Conservation (phyloP, 2,329 filamentous ascomycete genomes). For the Scorias spongiosa region DNA sequence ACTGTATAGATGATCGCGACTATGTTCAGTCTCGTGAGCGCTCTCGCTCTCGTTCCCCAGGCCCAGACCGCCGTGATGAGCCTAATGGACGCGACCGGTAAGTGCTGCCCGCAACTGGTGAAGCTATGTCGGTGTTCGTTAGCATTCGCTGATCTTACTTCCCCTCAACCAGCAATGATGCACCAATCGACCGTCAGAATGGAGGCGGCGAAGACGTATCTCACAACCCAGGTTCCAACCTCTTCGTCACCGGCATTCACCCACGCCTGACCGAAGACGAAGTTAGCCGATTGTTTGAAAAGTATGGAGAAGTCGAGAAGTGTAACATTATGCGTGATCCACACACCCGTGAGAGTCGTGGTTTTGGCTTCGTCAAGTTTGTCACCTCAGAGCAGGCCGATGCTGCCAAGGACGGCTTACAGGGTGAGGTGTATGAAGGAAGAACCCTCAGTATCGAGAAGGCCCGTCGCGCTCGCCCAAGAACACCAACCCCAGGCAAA, state of each 20-base stretch:
- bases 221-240: constrained; percentile 87
- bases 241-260: constrained; percentile 97
- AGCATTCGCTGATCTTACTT: constrained; percentile 2
- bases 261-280: constrained; percentile 80
- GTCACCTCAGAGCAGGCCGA: constrained; percentile 87
- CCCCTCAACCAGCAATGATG: constrained; percentile 24
- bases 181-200: constrained; percentile 28
- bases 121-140: constrained; percentile 1
- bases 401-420: constrained; percentile 87
- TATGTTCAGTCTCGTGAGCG: constrained; percentile 45
- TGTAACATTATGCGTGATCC: constrained; percentile 99
- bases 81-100: constrained; percentile 40
- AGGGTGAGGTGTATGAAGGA: constrained; percentile 89
- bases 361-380: constrained; percentile 99
- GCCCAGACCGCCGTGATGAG: constrained; percentile 43
- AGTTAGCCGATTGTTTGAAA: constrained; percentile 90
- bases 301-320: constrained; percentile 97
- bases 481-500: constrained; percentile 93
- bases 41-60: constrained; percentile 36
- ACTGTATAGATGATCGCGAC: constrained; percentile 38
- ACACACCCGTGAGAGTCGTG: constrained; percentile 94
- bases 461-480: constrained; percentile 83
- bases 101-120: constrained; percentile 5
- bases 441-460: constrained; percentile 97
- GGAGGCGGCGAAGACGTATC: constrained; percentile 50